These are phyloP conservation scores for Teunomyces funiuensis DNA, from an alignment of 805 yeast species.

Conservation along the genomic window DNA sequence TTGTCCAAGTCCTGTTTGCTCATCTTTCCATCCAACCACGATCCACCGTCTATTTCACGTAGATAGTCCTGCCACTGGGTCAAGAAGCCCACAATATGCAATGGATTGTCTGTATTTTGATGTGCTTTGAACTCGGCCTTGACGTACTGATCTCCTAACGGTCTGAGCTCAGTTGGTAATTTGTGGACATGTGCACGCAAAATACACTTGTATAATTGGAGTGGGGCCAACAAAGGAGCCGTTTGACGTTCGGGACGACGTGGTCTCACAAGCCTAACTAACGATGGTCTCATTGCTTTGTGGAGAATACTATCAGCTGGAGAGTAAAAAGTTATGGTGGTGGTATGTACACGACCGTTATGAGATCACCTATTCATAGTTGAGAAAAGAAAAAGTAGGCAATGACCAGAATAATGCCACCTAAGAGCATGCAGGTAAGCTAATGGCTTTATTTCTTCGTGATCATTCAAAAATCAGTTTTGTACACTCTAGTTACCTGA, in stretches of 20 bases:
- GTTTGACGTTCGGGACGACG: conserved; percentile 41
- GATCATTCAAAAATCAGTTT: no score
- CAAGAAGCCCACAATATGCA: conserved; percentile 89
- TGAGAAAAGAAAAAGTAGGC: no score
- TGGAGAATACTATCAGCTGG: neutral
- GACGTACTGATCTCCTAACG: conserved; percentile 87
- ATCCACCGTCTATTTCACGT: conserved; percentile 49
- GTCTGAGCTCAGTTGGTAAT: conserved; percentile 68
- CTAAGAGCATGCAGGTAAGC: no score
- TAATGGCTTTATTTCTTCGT: no score
- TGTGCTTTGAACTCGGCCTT: conserved; percentile 88
- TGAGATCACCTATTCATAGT: no score
- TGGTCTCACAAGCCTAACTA: conserved; percentile 35
- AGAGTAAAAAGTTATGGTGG: neutral
- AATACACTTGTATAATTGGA: conserved; percentile 73
- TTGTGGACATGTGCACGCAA: conserved; percentile 69
- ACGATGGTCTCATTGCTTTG: conserved; percentile 36
- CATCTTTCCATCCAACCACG: conserved; percentile 47
- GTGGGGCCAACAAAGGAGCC: conserved; percentile 72
- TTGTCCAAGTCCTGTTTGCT: conserved; percentile 67
- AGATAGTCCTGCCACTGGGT: conserved; percentile 93
- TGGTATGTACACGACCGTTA: neutral
- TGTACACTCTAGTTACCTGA: no score
- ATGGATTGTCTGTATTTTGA: conserved; percentile 77
- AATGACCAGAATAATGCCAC: no score